Evolutionary conservation across 768 basidiomycete species (phyloP), one percentile per base, ranked within the genome.

Genomic region (Candolleomyces aberdarensis): DNA sequence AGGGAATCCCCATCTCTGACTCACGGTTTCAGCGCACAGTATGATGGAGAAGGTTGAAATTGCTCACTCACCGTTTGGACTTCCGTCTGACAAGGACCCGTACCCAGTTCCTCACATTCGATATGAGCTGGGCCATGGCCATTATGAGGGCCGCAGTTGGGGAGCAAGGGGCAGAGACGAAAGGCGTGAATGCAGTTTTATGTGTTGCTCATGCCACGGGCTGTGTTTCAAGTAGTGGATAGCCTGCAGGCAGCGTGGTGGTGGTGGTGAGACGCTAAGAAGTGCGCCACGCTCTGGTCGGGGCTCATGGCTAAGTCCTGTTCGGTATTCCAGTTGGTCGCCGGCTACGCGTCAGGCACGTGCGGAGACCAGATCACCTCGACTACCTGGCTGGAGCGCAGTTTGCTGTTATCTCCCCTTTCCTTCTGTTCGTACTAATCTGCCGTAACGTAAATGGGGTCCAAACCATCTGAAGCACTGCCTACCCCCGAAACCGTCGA

Each of bases 271-370:
- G 26, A 26, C 26, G 26, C 26, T 26, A 26, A 26, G 26, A 26
- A 26, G 3, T 26, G 26, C 26, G 11, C 36, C 36, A 36, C 36
- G 36, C 36, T 36, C 36, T 1, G 5, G 6, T 36, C 36, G 36
- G 26, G 36, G 36, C 36, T 36, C 36, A 36, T 36, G 36, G 36
- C 26, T 32, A 53, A 22, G 26, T 31, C 26, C 17, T 22, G 49
- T 31, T 17, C 52, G 52, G 52, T 29, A 39, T 40, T 15, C 5
- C 3, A 54, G 32, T 11, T 41, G 40, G 22, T 56, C n/a, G 39
- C 36, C 51, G 44, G 49, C 53, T 52, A 63, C 63, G 63, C 59
- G 59, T 58, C 36, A 20, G 41, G 50, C 63, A 64, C 63, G 59
- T 61, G 60, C 63, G 55, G 14, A 29, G 15, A 13, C 20, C 1